Conservation (phyloP, 2,329 filamentous ascomycete species). For the Fusarium musae region DNA sequence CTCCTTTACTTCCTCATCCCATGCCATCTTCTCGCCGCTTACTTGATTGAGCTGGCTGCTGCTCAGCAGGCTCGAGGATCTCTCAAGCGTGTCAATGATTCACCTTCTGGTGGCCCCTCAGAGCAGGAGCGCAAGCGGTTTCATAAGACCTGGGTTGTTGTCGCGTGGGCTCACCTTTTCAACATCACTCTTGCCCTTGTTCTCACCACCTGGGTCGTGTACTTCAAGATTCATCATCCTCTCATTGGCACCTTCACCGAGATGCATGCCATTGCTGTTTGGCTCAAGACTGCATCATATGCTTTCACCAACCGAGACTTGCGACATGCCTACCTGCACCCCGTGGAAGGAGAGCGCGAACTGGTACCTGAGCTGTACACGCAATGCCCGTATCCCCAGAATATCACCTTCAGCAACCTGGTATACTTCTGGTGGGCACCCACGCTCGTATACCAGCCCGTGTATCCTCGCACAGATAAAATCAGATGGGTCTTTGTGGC, state of each 20-base stretch:
- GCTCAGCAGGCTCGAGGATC: constrained; percentile 80
- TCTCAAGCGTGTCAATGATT: constrained; percentile 64
- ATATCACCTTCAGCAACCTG: constrained; percentile 89
- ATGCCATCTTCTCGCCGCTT: constrained; percentile 89
- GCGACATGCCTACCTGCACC: constrained; percentile 88
- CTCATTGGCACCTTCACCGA: constrained; percentile 92
- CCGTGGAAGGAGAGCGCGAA: constrained; percentile 72
- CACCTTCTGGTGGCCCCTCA: constrained; percentile 57
- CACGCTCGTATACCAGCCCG: constrained; percentile 95
- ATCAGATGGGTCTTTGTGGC: constrained; percentile 90
- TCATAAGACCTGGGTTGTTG: constrained; percentile 79
- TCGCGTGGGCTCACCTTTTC: constrained; percentile 82
- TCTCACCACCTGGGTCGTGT: constrained; percentile 86
- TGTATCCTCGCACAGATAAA: constrained; percentile 84
- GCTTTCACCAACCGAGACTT: constrained; percentile 97
- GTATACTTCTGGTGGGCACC: constrained; percentile 98
- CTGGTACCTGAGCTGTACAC: constrained; percentile 85
- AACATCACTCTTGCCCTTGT: constrained; percentile 86
- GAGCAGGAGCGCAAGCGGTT: constrained; percentile 74
- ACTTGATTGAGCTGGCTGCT: constrained; percentile 86
- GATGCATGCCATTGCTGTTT: constrained; percentile 92
- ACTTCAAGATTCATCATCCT: constrained; percentile 91
- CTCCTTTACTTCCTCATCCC: constrained; percentile 88
- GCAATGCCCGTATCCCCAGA: constrained; percentile 86
- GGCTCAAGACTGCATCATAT: constrained; percentile 95